Conservation (phyloP, 164 flowering plant species). For the Cinnamomum micranthum region DNA sequence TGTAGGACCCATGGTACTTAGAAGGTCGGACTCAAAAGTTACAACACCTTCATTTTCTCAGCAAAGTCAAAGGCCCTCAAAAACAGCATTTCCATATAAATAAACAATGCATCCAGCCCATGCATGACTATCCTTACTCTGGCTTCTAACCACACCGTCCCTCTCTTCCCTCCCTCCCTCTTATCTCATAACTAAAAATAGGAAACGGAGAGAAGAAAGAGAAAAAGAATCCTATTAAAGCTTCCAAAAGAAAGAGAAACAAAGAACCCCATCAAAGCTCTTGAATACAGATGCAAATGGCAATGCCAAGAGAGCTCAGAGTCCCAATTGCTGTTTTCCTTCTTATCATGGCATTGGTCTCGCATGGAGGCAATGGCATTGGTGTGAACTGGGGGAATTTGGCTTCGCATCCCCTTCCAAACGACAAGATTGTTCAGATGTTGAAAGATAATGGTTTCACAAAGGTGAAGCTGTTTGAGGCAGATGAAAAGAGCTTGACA, state of each 20-base stretch:
- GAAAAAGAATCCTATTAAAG: background rate
- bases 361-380: slow-evolving; percentile 22
- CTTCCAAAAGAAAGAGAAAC: background rate
- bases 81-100: no score
- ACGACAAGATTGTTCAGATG: slow-evolving; percentile 68
- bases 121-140: no score
- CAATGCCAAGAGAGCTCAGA: slow-evolving; percentile 1
- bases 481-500: slow-evolving; percentile 48
- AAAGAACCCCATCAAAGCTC: background rate
- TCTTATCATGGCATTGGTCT: slow-evolving; percentile 15
- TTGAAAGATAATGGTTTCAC: slow-evolving; percentile 60
- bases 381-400: slow-evolving; percentile 93
- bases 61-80: no score
- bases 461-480: slow-evolving; percentile 86
- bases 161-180: no score
- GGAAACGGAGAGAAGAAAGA: no score
- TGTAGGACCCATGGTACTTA: no score
- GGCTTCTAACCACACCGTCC: no score
- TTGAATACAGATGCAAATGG: background rate
- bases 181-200: no score
- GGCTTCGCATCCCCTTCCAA: slow-evolving; percentile 66
- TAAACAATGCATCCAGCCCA: no score
- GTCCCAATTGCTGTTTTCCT: slow-evolving; percentile 8
- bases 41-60: no score
- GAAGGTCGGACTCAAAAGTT: no score